These are phyloP conservation scores for Aureobasidium pullulans DNA, from an alignment of 2,329 filamentous ascomycete genomes.

Conservation along the genomic window DNA sequence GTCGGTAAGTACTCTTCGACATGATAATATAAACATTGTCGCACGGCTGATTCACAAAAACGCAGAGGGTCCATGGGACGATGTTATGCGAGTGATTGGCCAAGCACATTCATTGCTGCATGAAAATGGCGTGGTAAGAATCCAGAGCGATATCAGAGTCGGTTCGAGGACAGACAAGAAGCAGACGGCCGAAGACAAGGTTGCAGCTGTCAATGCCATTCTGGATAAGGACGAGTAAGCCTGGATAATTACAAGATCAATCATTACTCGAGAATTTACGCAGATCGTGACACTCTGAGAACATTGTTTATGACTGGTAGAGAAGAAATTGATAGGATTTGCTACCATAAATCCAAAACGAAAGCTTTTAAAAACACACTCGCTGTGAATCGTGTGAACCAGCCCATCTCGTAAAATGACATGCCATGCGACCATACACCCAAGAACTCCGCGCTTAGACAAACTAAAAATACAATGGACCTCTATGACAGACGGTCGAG, in stretches of 20 bases:
- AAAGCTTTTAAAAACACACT: conserved; percentile 8
- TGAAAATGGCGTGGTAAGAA: conserved; percentile 65
- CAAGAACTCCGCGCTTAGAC: conserved; percentile 2
- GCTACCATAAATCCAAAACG: not conserved
- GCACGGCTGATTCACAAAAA: not conserved
- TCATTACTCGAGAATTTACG: too few relatives aligned
- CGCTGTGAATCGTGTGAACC: conserved; percentile 6
- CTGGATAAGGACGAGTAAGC: conserved; percentile 31
- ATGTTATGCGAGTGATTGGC: conserved; percentile 78
- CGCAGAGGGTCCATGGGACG: conserved; percentile 82
- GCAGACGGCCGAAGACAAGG: conserved; percentile 75
- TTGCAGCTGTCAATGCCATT: conserved; percentile 52
- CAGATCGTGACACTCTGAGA: too few relatives aligned
- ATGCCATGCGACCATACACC: not conserved
- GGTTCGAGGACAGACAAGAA: conserved; percentile 82
- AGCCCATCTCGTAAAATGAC: not conserved
- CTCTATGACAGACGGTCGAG: not conserved
- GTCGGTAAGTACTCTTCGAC: conserved; percentile 57
- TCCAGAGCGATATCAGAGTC: conserved; percentile 83
- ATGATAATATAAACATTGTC: not conserved
- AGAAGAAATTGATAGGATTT: not conserved
- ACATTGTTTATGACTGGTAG: not conserved
- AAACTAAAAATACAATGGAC: not conserved
- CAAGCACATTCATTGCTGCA: conserved; percentile 77
- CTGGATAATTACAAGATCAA: not conserved